These are phyloP conservation scores for Calonectria ilicicola DNA, from an alignment of 2,329 filamentous ascomycete species.

Conservation along the genomic window DNA sequence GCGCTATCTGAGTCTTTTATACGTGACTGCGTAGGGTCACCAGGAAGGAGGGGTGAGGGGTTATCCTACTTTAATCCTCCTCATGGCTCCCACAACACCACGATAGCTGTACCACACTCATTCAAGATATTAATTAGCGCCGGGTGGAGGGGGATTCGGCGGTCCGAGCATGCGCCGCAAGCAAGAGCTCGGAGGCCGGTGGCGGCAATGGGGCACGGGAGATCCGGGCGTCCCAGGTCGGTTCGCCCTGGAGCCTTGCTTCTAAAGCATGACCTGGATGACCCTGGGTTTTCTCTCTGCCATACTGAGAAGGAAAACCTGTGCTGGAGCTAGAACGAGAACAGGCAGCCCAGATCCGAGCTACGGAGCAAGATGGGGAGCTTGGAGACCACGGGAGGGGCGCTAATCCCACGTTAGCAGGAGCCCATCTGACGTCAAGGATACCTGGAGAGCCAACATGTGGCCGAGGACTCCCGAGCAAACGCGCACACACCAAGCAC, in stretches of 20 bases:
- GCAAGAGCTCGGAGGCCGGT: slow-evolving; percentile 33
- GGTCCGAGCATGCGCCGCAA: slow-evolving; percentile 35
- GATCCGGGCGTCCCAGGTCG: slow-evolving; percentile 31
- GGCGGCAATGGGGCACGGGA: slow-evolving; percentile 36
- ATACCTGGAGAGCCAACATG: slow-evolving; percentile 26
- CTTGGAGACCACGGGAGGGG: slow-evolving; percentile 19
- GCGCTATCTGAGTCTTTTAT: slow-evolving; percentile 13
- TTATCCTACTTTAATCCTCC: slow-evolving; percentile 20
- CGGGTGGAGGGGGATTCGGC: slow-evolving; percentile 43
- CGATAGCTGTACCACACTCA: background rate
- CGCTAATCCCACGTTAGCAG: slow-evolving; percentile 27
- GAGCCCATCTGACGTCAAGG: slow-evolving; percentile 44
- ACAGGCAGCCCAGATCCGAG: slow-evolving; percentile 28
- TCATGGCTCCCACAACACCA: slow-evolving; percentile 16
- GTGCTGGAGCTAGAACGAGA: slow-evolving; percentile 26
- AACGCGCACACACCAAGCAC: slow-evolving; percentile 16
- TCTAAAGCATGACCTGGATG: slow-evolving; percentile 12
- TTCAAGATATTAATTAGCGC: slow-evolving; percentile 16
- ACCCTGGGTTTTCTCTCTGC: slow-evolving; percentile 1
- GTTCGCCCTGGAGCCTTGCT: slow-evolving; percentile 1
- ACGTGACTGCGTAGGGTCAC: slow-evolving; percentile 7
- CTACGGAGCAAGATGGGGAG: slow-evolving; percentile 15
- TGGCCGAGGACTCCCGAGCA: slow-evolving; percentile 40
- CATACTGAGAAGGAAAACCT: slow-evolving; percentile 6
- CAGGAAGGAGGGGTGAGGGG: slow-evolving; percentile 31